Conservation (phyloP, 495 filamentous ascomycete genomes). For the Rusavskia elegans region DNA sequence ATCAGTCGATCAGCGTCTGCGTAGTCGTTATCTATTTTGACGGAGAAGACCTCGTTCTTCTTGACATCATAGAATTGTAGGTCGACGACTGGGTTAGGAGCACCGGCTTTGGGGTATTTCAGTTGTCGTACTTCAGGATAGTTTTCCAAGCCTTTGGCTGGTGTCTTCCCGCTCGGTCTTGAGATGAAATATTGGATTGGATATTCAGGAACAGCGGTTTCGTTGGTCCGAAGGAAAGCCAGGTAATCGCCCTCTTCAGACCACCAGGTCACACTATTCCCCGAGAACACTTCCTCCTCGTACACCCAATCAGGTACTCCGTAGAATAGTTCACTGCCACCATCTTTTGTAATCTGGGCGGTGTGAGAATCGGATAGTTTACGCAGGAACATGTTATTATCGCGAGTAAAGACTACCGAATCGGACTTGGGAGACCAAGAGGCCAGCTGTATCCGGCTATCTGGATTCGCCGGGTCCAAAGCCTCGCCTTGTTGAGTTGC, state of each 20-base stretch:
- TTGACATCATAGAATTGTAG: conserved; percentile 78
- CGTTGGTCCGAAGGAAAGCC: conserved; percentile 85
- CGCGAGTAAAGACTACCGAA: conserved; percentile 65
- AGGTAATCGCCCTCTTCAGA: conserved; percentile 73
- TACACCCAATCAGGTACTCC: conserved; percentile 99
- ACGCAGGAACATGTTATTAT: conserved; percentile 80
- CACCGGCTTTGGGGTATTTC: conserved; percentile 94
- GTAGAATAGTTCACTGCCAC: conserved; percentile 76
- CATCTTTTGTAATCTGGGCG: conserved; percentile 68
- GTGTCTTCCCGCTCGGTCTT: conserved; percentile 61
- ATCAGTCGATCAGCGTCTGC: conserved; percentile 70
- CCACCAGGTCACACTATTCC: conserved; percentile 86
- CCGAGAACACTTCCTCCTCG: conserved; percentile 82
- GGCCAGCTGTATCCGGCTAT: conserved; percentile 67
- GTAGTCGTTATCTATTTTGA: conserved; percentile 66
- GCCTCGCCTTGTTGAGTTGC: conserved; percentile 62
- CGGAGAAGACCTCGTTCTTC: conserved; percentile 62
- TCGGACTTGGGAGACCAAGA: conserved; percentile 81
- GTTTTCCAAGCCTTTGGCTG: conserved; percentile 58
- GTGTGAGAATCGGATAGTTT: conserved; percentile 44
- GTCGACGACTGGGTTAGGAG: conserved; percentile 79
- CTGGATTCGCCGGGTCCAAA: conserved; percentile 50
- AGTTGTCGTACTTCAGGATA: conserved; percentile 85
- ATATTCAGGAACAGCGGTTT: conserved; percentile 80
- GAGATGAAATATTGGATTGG: conserved; percentile 89